These are phyloP conservation scores for Clarireedia hainanense DNA, from an alignment of 2,329 filamentous ascomycete genomes.

Conservation along the genomic window DNA sequence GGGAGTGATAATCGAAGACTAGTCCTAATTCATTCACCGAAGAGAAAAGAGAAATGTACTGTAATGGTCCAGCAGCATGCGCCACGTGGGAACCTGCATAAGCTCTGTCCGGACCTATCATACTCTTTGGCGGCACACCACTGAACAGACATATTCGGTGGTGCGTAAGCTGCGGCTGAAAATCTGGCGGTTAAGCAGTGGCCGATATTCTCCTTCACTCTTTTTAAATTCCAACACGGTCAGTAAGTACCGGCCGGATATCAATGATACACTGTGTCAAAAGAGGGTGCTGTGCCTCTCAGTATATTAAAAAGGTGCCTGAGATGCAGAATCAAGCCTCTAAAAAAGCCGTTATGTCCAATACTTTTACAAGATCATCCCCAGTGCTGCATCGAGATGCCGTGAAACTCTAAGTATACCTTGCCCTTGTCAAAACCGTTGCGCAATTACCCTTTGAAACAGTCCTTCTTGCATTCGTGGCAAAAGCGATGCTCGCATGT, in stretches of 20 bases:
- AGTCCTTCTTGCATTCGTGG: constrained; percentile 7
- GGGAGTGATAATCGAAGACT: neutral
- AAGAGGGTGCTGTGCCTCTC: neutral
- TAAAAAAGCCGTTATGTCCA: neutral
- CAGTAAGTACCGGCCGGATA: neutral
- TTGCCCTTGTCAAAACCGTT: neutral
- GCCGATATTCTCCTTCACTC: neutral
- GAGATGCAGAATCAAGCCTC: neutral
- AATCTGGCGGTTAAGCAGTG: neutral
- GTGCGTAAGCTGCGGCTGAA: neutral
- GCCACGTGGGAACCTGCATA: neutral
- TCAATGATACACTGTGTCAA: neutral
- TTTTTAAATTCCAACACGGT: neutral
- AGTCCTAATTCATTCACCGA: neutral
- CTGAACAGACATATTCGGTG: neutral
- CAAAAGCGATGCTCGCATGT: constrained; percentile 15
- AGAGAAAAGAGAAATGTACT: neutral
- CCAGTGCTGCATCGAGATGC: neutral
- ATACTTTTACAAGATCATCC: constrained; percentile 2
- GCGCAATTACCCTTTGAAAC: neutral
- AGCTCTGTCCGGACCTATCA: neutral
- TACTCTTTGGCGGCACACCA: neutral
- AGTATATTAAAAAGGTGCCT: neutral
- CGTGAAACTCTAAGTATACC: neutral
- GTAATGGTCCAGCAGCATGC: neutral